Conservation (phyloP, 169 alveolate species). For the Cryptosporidium viatorum region DNA sequence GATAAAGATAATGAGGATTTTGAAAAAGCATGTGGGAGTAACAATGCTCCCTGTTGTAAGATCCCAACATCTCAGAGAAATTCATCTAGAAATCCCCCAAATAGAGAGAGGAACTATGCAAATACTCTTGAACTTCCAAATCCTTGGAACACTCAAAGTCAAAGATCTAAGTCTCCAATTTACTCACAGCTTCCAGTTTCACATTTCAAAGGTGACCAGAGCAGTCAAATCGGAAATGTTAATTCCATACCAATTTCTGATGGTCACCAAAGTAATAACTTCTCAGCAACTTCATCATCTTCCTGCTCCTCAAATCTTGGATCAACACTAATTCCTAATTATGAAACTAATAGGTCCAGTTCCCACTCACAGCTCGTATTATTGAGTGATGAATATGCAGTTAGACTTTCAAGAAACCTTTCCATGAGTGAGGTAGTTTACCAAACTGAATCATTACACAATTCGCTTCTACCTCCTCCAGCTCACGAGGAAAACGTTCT, state of each 20-base stretch:
- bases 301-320: slow-evolving; percentile 11
- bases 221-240: not conserved
- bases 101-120: slow-evolving; percentile 16
- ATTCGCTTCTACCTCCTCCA: slow-evolving; percentile 69
- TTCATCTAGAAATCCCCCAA: not conserved
- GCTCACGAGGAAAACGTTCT: slow-evolving; percentile 64
- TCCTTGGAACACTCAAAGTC: slow-evolving; percentile 3
- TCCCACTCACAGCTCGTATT: slow-evolving; percentile 60
- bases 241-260: not conserved
- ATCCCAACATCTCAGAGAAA: not conserved
- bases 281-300: slow-evolving; percentile 6
- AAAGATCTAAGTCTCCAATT: slow-evolving; percentile 31
- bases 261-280: not conserved
- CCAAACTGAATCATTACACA: slow-evolving; percentile 71
- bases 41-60: not conserved
- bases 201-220: not conserved
- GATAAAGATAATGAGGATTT: slow-evolving; percentile 16
- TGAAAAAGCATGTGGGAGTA: not conserved
- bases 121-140: slow-evolving; percentile 58
- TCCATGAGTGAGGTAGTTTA: slow-evolving; percentile 75
- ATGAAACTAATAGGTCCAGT: slow-evolving; percentile 21
- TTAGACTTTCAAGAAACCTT: slow-evolving; percentile 61
- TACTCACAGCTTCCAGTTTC: not conserved
- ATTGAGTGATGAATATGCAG: slow-evolving; percentile 62
- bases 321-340: not conserved